Evolutionary conservation across 768 basidiomycete genomes (phyloP), one percentile per base, ranked within the genome.

Genomic region (Suillus tomentosus): DNA sequence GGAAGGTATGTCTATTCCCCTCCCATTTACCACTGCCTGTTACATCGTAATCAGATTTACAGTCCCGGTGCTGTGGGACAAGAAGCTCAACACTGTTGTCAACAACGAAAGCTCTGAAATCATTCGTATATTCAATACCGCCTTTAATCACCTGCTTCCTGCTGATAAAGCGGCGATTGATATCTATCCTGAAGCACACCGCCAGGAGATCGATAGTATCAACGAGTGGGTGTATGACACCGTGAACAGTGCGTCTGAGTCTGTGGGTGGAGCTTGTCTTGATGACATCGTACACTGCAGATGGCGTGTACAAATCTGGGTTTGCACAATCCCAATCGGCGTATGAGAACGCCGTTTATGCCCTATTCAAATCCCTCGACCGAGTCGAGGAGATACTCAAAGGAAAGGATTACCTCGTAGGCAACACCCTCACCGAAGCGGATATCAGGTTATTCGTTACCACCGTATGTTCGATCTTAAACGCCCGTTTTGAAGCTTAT

Each of bases 71-170:
- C 81, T 99, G 6, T 99, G 94, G 93, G 97, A 99, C 79, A 96
- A 88, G 80, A 92, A 96, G 75, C 79, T 73, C 50, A 79, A 89
- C 53, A 91, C 90, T 47, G 91, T 98, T 68, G 97, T 99, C 64
- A 98, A 95, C 80, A 99, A 98, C 74, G 96, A 99, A 73, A 90
- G 88, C 67, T 88, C 91, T 3, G 96, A 99, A 78, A 95, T 99
- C 73, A 94, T 99, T 71, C 89, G 96, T 63, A 91, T 96, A 9
- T 85, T 99, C 79, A 98, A 99, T 77, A 82, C 83, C 8, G 89
- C 84, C 2, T 96, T 96, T 80, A 88, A 97, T 73, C 80, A 88
- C 24, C 69, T 90, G 22, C 64, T 97, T 8, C 82, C 91, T 4
- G 74, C 80, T 1, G 89, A 91, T 5, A 85, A 87, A 65, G 87